Percentiles rank a stretch among this genome's conserved stretches.
These are phyloP conservation scores for Alternaria incomplexa DNA, from an alignment of 2,329 filamentous ascomycete genomes.

Conservation along the genomic window DNA sequence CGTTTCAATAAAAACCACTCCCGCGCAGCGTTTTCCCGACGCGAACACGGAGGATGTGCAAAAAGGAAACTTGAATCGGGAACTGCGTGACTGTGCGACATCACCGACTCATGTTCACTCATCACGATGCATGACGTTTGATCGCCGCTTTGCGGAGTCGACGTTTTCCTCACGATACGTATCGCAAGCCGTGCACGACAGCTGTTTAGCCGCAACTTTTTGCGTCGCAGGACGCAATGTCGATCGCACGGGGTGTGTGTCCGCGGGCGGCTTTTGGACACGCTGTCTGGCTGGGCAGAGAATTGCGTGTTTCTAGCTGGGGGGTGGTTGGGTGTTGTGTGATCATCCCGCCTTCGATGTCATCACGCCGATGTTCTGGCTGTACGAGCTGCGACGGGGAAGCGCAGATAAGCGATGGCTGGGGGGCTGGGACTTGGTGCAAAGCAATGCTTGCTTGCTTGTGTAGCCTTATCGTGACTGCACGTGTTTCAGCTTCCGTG, in stretches of 20 bases:
- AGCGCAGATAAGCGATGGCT: conserved; percentile 4
- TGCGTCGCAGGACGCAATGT: conserved; percentile 1
- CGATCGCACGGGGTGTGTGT: neutral
- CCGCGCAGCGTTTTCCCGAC: neutral
- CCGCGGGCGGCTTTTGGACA: neutral
- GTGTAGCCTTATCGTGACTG: neutral
- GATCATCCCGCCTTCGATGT: conserved; percentile 5
- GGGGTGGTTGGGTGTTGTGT: neutral
- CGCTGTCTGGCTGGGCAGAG: neutral
- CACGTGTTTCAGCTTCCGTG: conserved; percentile 9
- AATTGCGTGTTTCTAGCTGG: neutral
- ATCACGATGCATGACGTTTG: conserved; percentile 1
- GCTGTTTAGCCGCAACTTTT: neutral
- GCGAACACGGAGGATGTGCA: neutral
- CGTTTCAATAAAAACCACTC: neutral
- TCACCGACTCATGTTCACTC: neutral
- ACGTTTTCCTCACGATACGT: neutral
- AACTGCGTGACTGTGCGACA: neutral
- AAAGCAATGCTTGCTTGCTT: neutral
- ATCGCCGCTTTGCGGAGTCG: neutral
- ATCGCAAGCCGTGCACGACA: neutral
- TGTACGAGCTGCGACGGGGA: neutral
- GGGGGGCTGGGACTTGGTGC: neutral
- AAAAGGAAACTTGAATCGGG: neutral
- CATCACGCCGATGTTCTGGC: conserved; percentile 1